A percentile compares a stretch with the other conserved stretches of the same genome.
These are phyloP conservation scores for Aspergillus fructus DNA, from an alignment of 2,329 filamentous ascomycete species.

Conservation along the genomic window DNA sequence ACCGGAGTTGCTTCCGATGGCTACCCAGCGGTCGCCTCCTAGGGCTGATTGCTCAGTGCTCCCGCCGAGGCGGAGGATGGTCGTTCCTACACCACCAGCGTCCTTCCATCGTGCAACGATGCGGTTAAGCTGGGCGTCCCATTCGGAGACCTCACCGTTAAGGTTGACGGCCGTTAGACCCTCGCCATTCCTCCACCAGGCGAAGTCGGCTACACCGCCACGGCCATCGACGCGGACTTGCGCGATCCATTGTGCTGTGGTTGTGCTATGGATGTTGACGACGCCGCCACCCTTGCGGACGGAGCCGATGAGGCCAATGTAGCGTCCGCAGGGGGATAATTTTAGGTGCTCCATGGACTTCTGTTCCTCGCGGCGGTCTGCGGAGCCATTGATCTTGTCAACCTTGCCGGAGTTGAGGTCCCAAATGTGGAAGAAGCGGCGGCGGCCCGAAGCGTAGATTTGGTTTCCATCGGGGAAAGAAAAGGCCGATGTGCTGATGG, in stretches of 20 bases:
- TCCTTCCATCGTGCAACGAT: constrained; percentile 85
- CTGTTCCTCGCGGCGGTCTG: constrained; percentile 72
- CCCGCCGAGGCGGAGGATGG: constrained; percentile 73
- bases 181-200: constrained; percentile 84
- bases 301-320: constrained; percentile 79
- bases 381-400: constrained; percentile 76
- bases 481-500: constrained; percentile 83
- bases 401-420: constrained; percentile 78
- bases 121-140: constrained; percentile 65
- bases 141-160: constrained; percentile 89
- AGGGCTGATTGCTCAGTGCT: constrained; percentile 38
- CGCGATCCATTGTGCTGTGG: constrained; percentile 82
- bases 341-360: constrained; percentile 89
- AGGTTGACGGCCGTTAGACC: constrained; percentile 81
- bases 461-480: constrained; percentile 69
- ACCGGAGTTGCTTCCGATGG: constrained; percentile 79
- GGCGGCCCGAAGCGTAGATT: constrained; percentile 83
- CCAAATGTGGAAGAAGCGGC: constrained; percentile 94
- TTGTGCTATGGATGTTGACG: constrained; percentile 78
- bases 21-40: constrained; percentile 85
- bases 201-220: constrained; percentile 84
- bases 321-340: constrained; percentile 79
- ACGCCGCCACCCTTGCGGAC: constrained; percentile 82
- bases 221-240: constrained; percentile 78
- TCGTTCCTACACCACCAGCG: constrained; percentile 83